phyloP scores from a whole-genome alignment of 139 green algal genomes.

The Pleodorina starrii region DNA sequence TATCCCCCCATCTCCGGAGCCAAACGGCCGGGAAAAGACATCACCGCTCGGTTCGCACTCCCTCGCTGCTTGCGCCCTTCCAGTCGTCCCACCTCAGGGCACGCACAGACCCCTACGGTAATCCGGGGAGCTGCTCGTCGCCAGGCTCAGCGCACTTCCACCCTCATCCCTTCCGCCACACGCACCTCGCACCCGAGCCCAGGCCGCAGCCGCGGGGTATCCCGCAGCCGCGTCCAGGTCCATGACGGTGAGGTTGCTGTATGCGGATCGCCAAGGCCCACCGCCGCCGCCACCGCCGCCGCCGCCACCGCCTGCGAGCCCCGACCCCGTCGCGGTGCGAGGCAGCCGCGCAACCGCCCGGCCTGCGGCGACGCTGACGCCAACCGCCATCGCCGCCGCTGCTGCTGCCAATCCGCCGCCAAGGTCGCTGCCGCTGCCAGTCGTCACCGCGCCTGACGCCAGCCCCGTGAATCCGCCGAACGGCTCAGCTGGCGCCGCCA shows the following conservation, averaged over 20 bases:
- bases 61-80: too few relatives aligned
- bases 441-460: not conserved
- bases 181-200: too few relatives aligned
- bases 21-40: too few relatives aligned
- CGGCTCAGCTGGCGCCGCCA: not conserved
- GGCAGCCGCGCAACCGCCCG: not conserved
- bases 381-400: too few relatives aligned
- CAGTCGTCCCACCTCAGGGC: too few relatives aligned
- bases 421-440: not conserved
- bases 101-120: too few relatives aligned
- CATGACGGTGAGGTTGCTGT: not conserved
- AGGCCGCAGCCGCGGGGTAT: not conserved
- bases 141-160: too few relatives aligned
- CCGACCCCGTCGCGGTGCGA: not conserved
- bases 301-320: not conserved
- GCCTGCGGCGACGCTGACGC: not conserved
- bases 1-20: too few relatives aligned
- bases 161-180: too few relatives aligned
- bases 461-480: not conserved
- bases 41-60: too few relatives aligned
- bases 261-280: not conserved
- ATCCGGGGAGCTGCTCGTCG: too few relatives aligned
- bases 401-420: not conserved
- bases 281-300: not conserved
- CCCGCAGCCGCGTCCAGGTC: not conserved